Base-by-base conservation (phyloP, 2,329 filamentous ascomycete species). In the Bipolaris victoriae region DNA sequence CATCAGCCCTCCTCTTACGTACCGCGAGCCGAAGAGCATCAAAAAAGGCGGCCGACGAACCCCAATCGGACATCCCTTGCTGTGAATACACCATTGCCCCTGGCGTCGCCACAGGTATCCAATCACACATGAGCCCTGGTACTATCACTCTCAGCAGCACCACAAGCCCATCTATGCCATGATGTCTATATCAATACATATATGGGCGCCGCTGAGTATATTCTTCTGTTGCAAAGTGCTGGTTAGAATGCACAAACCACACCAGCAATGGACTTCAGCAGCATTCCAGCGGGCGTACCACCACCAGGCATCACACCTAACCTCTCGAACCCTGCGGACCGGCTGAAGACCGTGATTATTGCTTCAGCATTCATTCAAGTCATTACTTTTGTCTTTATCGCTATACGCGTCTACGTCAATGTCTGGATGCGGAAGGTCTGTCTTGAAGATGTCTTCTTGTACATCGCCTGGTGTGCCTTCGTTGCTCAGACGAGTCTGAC, bases 391-490 rank as follows among this genome's bases (percentile, higher is more conserved):
- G 13, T 20, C 31, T 52, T 52, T 9, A 3, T 52, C 4, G n/a
- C 44, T 3, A 7, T 29, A 5, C 49, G 49, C 39, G 6, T 26
- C 15, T 52, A 36, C 13, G 13, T 35, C 26, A 52, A 52, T 18
- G 16, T 49, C 15, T 52, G 29, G 18, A 31, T 45, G 7, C 55
- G 43, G 11, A 45, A 26, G 10, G 16, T 56, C 37, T 24, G 44
- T 3, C 3, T 44, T 7, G 61, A 63, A 46, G 61, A 63, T 26
- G 51, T 43, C 11, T 52, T 52, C 29, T 50, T 48, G 40, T 63
- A 59, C 37, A 10, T 49, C 2, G 55, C 58, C n/a, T 63, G 55
- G 52, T 22, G 46, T 5, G 55, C 41, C 11, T 41, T 56, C 31
- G 39, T 61, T 35, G 47, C 49, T 11, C 48, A 61, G 24, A 51